phyloP scores from a whole-genome alignment of 306 rosid genomes.

The Astragalus glycyphyllos region DNA sequence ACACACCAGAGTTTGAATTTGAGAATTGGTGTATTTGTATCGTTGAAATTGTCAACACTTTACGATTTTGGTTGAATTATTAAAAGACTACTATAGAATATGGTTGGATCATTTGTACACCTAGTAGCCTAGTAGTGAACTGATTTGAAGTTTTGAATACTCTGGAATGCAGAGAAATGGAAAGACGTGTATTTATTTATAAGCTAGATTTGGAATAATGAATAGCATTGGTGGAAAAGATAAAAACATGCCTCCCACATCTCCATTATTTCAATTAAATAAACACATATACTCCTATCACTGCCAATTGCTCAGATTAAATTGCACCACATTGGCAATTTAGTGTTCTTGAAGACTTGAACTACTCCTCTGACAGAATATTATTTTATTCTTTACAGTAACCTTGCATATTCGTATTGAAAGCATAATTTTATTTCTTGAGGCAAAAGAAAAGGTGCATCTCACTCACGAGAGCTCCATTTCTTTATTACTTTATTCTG shows the following conservation, averaged over 20 bases:
- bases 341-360: conserved; percentile 41
- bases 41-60: neutral
- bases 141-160: conserved; percentile 29
- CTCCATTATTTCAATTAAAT: conserved; percentile 34
- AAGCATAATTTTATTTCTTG: conserved; percentile 62
- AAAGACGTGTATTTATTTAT: conserved; percentile 28
- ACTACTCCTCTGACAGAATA: conserved; percentile 52
- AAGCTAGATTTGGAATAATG: conserved; percentile 35
- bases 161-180: neutral
- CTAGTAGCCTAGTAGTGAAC: conserved; percentile 30
- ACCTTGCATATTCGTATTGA: conserved; percentile 34
- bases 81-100: conserved; percentile 8
- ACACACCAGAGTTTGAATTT: too few relatives aligned
- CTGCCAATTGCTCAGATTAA: conserved; percentile 26
- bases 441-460: conserved; percentile 68
- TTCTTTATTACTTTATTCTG: conserved; percentile 52
- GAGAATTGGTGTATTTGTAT: too few relatives aligned
- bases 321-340: conserved; percentile 30
- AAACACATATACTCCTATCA: conserved; percentile 28
- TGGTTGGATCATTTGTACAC: conserved; percentile 42
- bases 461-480: conserved; percentile 68
- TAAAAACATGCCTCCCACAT: conserved; percentile 50
- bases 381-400: conserved; percentile 27
- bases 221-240: conserved; percentile 44
- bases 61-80: conserved; percentile 23